These are phyloP conservation scores for Zygnema circumcarinatum DNA, from an alignment of 139 green algal genomes.

Conservation along the genomic window DNA sequence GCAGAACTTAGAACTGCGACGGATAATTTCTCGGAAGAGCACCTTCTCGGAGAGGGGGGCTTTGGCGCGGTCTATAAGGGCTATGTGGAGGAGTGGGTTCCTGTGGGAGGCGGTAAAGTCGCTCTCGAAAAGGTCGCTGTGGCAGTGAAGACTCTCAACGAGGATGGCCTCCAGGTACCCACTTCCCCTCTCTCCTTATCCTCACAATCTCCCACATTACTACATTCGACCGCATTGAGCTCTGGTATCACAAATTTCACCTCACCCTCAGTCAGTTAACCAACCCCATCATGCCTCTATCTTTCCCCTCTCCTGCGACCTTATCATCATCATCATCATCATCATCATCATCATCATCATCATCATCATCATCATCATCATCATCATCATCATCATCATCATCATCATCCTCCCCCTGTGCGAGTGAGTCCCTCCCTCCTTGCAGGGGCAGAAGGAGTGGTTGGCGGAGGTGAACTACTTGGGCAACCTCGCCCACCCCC, in stretches of 20 bases:
- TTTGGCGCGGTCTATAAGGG: constrained; percentile 49
- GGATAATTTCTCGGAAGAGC: constrained; percentile 18
- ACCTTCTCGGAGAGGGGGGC: constrained; percentile 45
- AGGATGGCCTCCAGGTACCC: constrained; percentile 26
- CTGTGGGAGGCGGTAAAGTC: constrained; percentile 9
- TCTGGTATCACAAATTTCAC: background rate
- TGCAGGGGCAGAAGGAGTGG: constrained; percentile 56
- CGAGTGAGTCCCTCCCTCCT: too few relatives aligned
- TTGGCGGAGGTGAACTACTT: constrained; percentile 50
- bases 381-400: too few relatives aligned
- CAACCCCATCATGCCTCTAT: too few relatives aligned
- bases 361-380: too few relatives aligned
- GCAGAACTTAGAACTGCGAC: constrained; percentile 32
- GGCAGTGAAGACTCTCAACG: constrained; percentile 42
- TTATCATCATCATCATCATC: too few relatives aligned
- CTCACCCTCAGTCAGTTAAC: background rate
- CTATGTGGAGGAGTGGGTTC: constrained; percentile 17
- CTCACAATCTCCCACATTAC: background rate
- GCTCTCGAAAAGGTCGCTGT: constrained; percentile 10
- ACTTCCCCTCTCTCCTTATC: background rate
- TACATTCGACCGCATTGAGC: background rate
- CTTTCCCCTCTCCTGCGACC: too few relatives aligned
- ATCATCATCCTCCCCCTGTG: too few relatives aligned
- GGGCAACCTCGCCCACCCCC: constrained; percentile 29
- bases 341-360: too few relatives aligned